Evolutionary conservation across 1,284 basidiomycete species (phyloP), one percentile per base, ranked within the genome.

Genomic region (Calocybe gambosa): DNA sequence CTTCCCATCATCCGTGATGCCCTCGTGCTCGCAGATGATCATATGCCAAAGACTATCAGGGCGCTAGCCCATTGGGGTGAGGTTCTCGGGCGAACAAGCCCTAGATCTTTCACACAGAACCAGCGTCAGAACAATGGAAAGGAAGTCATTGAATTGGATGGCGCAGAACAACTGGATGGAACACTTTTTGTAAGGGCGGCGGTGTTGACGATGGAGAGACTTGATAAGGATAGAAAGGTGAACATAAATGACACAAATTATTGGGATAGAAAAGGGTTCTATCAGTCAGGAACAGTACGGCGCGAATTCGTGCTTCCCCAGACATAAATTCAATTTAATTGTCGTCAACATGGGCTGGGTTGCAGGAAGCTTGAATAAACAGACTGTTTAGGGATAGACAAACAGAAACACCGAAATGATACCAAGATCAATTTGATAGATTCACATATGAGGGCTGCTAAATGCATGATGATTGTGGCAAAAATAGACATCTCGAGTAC

Each of bases 1-100:
- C 63, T 75, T 28, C 66, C 73, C 13, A 60, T 84, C 39, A 46
- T 80, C 29, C 69, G 75, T 49, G 62, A 67, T 23, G 63, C 71
- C 31, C 53, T 79, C 38, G 57, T 68, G 16, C 74, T 80, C 51
- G 75, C 76, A 3, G 78, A 84, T 54, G 79, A 83, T 48, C 84
- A 86, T 57, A 58, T 84, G 2, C 69, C 73, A 49, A 85, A 85
- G 62, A 55, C 71, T 7, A 52, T 80, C 54, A 71, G 83, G 15
- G 66, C 81, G 3, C 61, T 85, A 20, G 70, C 73, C 5, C 74
- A 79, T 59, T 81, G 71, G 53, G 70, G 66, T 0, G 48, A 58
- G n/a, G 43, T 74, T 29, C 82, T 77, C 45, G 78, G 80, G 4
- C 55, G 60, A 23, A 59, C 67, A 6, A 51, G 61, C 3, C 49